phyloP scores from a whole-genome alignment of 2,329 filamentous ascomycete genomes.

The Diaporthe capsici region DNA sequence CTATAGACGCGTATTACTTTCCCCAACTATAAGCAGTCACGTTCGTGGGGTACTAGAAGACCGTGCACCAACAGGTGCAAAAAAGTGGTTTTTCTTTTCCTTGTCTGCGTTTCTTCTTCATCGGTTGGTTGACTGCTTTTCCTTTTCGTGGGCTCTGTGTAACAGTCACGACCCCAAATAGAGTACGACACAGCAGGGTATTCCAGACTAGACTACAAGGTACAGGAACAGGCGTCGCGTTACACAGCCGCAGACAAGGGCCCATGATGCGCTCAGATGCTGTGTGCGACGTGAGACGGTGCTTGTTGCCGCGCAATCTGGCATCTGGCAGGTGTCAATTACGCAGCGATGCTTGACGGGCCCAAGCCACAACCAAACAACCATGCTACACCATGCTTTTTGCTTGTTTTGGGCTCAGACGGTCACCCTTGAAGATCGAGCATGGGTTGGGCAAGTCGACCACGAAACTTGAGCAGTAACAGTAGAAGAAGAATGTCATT shows the following conservation, averaged over 20 bases:
- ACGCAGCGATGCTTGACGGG: slow-evolving; percentile 5
- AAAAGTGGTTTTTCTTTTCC: background rate
- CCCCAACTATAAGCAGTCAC: background rate
- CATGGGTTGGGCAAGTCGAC: background rate
- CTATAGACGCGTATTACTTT: background rate
- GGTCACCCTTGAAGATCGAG: background rate
- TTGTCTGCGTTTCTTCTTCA: background rate
- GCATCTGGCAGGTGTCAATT: slow-evolving; percentile 29
- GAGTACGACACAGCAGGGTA: background rate
- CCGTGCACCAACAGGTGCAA: background rate
- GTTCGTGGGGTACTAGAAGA: background rate
- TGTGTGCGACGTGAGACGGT: background rate
- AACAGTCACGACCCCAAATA: background rate
- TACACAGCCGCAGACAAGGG: background rate
- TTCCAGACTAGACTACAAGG: background rate
- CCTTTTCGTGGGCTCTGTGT: background rate
- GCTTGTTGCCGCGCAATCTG: slow-evolving; percentile 21
- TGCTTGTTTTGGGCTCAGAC: background rate
- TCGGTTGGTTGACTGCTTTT: background rate
- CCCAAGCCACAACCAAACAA: slow-evolving; percentile 8
- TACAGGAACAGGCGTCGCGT: background rate
- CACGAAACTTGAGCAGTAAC: background rate
- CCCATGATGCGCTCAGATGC: background rate
- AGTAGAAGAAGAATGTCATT: slow-evolving; percentile 17
- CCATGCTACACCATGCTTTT: background rate